Base-by-base conservation (phyloP, 352 stramenopile genomes). In the Blastocystis sp. region DNA sequence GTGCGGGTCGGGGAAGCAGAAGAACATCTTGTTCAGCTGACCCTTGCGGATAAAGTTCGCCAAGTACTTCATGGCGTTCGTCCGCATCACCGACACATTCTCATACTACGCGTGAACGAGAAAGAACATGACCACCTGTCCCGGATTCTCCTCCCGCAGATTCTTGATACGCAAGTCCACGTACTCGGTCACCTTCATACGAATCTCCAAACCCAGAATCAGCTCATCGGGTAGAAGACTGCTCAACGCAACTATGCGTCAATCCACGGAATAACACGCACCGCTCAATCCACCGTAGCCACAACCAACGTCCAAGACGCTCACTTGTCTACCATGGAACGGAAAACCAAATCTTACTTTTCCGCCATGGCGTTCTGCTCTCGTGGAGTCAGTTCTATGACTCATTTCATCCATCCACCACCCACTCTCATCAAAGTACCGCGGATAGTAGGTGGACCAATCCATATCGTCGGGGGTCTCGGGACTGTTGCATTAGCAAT, bases 1-100 rank as follows among this genome's bases (percentile, higher is more conserved):
- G 89, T 98, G 95, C 40, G 96, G 96, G 89, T 99, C 96, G 57
- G 96, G 95, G 89, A 99, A 99, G 89, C 95, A 98, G 89, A 98
- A 97, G 89, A 98, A 99, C 54, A 98, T 92, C 89, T 98, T 98
- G 21, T 91, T 88, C 18, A 99, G 89, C 86, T 90, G 90, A 29
- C 72, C 59, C 54, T 89, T 89, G 11, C 54, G 64, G 34, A 86
- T 93, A 89, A 56, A 93, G 86, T 94, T 91, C 14, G 90, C 87
- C 0, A 96, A 84, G 86, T 93, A 92, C 54, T 92, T 94, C 95
- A 98, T 98, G 6, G 94, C 93, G 88, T 99, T 98, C 14, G 93
- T 97, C 46, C 94, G 90, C 76, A 98, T 89, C 6, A 96, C 93
- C 40, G 93, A 95, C 34, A 93, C 93, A 87, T 98, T 98, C 89